Conservation (phyloP, 768 basidiomycete species). For the Paxillus involutus region DNA sequence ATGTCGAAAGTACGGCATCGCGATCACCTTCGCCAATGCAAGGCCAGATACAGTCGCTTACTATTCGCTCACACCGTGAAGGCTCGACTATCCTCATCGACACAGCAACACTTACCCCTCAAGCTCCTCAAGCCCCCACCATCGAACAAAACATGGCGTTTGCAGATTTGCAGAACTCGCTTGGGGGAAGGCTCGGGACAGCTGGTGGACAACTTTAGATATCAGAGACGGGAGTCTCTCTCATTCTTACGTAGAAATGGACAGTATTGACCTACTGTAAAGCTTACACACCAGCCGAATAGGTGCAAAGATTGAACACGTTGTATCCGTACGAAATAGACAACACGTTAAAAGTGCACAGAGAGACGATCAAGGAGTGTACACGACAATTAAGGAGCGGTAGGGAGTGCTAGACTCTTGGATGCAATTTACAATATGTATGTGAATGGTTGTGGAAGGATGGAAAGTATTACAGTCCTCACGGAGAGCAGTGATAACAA, state of each 20-base stretch:
- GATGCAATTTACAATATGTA: constrained; percentile 24
- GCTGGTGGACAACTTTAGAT: constrained; percentile 11
- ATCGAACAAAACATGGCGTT: constrained; percentile 87
- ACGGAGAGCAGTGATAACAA: constrained; percentile 8
- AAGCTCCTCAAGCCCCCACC: constrained; percentile 58
- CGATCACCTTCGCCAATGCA: constrained; percentile 49
- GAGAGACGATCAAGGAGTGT: constrained; percentile 15
- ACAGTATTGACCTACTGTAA: constrained; percentile 7
- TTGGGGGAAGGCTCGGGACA: constrained; percentile 28
- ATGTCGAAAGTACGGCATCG: constrained; percentile 52
- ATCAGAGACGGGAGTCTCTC: background rate
- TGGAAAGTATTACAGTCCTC: constrained; percentile 28
- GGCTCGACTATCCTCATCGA: constrained; percentile 39
- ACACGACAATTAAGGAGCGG: background rate
- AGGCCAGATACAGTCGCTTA: constrained; percentile 25
- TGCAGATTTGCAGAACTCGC: constrained; percentile 59
- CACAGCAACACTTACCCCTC: constrained; percentile 38
- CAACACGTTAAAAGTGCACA: constrained; percentile 6
- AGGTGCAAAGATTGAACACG: background rate
- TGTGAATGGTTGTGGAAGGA: constrained; percentile 24
- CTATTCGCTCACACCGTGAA: constrained; percentile 30
- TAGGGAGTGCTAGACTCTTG: constrained; percentile 11
- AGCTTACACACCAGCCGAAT: background rate
- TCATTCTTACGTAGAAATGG: constrained; percentile 1
- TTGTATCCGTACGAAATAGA: constrained; percentile 27